Conservation (phyloP, 306 rosid genomes). For the Quercus agrifolia region DNA sequence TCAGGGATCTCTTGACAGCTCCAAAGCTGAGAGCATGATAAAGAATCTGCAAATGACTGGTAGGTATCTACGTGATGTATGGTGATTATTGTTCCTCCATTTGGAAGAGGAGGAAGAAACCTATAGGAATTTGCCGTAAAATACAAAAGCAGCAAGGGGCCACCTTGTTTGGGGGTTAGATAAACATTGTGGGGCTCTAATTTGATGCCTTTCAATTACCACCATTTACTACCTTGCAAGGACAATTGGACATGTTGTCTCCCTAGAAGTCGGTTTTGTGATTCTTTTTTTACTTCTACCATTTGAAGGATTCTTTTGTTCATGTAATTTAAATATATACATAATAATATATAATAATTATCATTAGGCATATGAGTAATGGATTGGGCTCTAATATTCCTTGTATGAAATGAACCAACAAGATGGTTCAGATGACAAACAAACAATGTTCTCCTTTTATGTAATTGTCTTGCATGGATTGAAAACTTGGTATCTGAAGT, state of each 20-base stretch:
- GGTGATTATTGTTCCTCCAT: conserved; percentile 46
- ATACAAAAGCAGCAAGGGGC: neutral
- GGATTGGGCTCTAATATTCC: conserved; percentile 25
- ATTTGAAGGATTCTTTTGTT: conserved; percentile 48
- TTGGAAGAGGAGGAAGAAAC: neutral
- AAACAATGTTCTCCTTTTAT: conserved; percentile 7
- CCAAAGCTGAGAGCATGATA: conserved; percentile 88
- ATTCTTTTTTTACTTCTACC: conserved; percentile 47
- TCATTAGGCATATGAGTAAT: conserved; percentile 32
- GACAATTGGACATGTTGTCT: conserved; percentile 18
- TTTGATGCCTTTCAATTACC: conserved; percentile 29
- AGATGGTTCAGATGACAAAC: conserved; percentile 38
- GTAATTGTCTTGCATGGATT: conserved; percentile 14
- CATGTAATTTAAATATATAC: conserved; percentile 34
- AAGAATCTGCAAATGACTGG: conserved; percentile 85
- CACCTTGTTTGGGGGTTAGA: conserved; percentile 17
- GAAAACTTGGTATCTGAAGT: conserved; percentile 6
- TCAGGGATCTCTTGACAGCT: conserved; percentile 87
- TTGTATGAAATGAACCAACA: conserved; percentile 53
- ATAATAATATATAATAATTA: neutral
- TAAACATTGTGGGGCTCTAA: conserved; percentile 16
- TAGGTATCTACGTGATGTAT: conserved; percentile 92
- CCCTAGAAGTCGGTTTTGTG: conserved; percentile 17
- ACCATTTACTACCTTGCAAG: neutral
- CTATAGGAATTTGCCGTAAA: conserved; percentile 7